Percentiles rank a stretch among this genome's conserved stretches.
These are phyloP conservation scores for Diaporthe velutina DNA, from an alignment of 2,329 filamentous ascomycete genomes.

Conservation along the genomic window DNA sequence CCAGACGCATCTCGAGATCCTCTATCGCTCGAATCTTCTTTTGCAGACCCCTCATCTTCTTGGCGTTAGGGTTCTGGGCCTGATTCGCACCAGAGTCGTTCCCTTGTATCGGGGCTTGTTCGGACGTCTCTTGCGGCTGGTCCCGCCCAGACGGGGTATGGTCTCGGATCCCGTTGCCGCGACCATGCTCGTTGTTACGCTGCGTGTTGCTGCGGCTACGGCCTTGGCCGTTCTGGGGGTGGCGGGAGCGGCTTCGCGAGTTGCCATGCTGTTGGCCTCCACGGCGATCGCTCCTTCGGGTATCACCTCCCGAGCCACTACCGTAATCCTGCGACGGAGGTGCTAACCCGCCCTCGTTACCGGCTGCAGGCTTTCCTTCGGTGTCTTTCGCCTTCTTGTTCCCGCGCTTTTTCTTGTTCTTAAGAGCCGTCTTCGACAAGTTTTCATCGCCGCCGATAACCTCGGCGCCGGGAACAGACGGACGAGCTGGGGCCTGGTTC, in stretches of 20 bases:
- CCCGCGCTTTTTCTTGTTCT: slow-evolving; percentile 99
- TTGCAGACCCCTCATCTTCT: slow-evolving; percentile 92
- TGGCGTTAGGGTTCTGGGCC: slow-evolving; percentile 78
- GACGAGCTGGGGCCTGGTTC: slow-evolving; percentile 64
- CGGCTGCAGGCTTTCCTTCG: slow-evolving; percentile 67
- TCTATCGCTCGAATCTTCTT: slow-evolving; percentile 99
- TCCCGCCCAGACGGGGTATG: slow-evolving; percentile 47
- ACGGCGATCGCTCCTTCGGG: slow-evolving; percentile 77
- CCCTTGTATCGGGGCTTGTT: slow-evolving; percentile 44
- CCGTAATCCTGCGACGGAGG: slow-evolving; percentile 58
- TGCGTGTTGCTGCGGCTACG: slow-evolving; percentile 66
- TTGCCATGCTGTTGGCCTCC: slow-evolving; percentile 57
- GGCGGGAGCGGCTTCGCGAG: slow-evolving; percentile 66
- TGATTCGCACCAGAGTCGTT: slow-evolving; percentile 58
- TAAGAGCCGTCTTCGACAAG: slow-evolving; percentile 85
- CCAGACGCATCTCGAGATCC: slow-evolving; percentile 96
- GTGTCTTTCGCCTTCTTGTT: slow-evolving; percentile 89
- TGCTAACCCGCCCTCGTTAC: slow-evolving; percentile 62
- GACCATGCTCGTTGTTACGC: slow-evolving; percentile 46
- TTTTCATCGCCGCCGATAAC: slow-evolving; percentile 77
- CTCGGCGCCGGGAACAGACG: slow-evolving; percentile 57
- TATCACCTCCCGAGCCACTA: slow-evolving; percentile 62
- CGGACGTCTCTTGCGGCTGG: slow-evolving; percentile 46
- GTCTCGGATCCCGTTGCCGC: slow-evolving; percentile 45
- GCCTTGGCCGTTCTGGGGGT: slow-evolving; percentile 58